A percentile compares a stretch with the other conserved stretches of the same genome.
Evolutionary conservation across 2,329 filamentous ascomycete genomes (phyloP).

Genomic region (Hymenoscyphus fructigenus): DNA sequence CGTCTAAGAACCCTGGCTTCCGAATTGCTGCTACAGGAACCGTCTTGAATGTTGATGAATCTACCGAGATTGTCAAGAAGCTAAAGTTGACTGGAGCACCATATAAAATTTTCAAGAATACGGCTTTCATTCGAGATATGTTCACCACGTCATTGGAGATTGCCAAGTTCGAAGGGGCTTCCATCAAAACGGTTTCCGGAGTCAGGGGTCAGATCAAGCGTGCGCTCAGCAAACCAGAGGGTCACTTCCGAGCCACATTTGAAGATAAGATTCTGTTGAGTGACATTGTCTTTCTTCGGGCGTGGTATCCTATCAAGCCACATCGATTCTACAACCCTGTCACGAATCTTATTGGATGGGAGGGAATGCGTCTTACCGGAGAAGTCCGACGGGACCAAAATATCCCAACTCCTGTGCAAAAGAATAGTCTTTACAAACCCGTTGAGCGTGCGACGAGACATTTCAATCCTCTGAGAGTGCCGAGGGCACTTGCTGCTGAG

Average conservation of each 20-base stretch:
- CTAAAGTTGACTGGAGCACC: conserved; percentile 91
- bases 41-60: conserved; percentile 90
- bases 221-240: conserved; percentile 88
- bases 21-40: conserved; percentile 92
- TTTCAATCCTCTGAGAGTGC: conserved; percentile 75
- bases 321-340: conserved; percentile 97
- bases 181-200: conserved; percentile 93
- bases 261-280: conserved; percentile 98
- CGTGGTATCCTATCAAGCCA: conserved; percentile 95
- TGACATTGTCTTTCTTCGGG: conserved; percentile 93
- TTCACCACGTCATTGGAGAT: conserved; percentile 91
- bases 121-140: conserved; percentile 98
- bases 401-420: conserved; percentile 73
- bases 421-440: conserved; percentile 80
- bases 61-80: conserved; percentile 98
- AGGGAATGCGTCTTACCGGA: conserved; percentile 90
- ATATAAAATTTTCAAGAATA: conserved; percentile 99
- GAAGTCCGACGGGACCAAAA: conserved; percentile 78
- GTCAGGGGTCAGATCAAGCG: conserved; percentile 97
- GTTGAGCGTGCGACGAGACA: conserved; percentile 66
- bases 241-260: conserved; percentile 94
- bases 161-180: conserved; percentile 95
- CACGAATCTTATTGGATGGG: conserved; percentile 88
- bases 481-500: conserved; percentile 74
- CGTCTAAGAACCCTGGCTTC: conserved; percentile 82